A percentile compares a stretch with the other conserved stretches of the same genome.
Conservation (phyloP, 2,329 filamentous ascomycete species). For the Fusarium tuaranense region DNA sequence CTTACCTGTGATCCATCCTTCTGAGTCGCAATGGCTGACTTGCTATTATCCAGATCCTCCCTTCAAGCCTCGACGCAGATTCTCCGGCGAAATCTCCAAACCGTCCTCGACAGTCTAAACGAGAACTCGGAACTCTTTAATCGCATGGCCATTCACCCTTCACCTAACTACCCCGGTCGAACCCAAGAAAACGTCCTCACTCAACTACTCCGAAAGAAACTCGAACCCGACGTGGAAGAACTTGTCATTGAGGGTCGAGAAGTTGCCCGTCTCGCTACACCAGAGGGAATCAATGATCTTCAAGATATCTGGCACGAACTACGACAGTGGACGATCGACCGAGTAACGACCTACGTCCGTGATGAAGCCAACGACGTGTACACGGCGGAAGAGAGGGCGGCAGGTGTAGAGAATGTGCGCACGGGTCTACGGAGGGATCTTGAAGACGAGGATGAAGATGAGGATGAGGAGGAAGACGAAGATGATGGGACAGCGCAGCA, state of each 20-base stretch:
- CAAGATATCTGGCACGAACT: conserved; percentile 68
- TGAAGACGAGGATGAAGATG: conserved; percentile 64
- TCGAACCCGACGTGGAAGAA: conserved; percentile 81
- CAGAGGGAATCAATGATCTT: conserved; percentile 59
- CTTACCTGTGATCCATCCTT: not conserved
- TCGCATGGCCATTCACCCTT: conserved; percentile 79
- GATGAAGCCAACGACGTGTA: conserved; percentile 70
- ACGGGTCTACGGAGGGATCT: conserved; percentile 74
- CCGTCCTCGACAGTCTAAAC: conserved; percentile 73
- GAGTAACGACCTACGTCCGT: conserved; percentile 56
- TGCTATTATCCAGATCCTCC: conserved; percentile 64
- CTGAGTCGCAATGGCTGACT: conserved; percentile 16
- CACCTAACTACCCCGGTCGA: conserved; percentile 78
- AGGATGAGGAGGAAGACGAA: conserved; percentile 66
- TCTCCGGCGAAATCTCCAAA: conserved; percentile 76
- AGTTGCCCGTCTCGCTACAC: conserved; percentile 54
- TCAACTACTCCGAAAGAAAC: conserved; percentile 83
- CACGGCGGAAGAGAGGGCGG: conserved; percentile 76
- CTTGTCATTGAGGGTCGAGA: conserved; percentile 75
- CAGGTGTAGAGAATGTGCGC: conserved; percentile 75
- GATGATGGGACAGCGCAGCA: conserved; percentile 43
- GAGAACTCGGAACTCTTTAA: conserved; percentile 76
- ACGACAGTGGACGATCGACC: conserved; percentile 54
- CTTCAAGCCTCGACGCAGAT: conserved; percentile 79
- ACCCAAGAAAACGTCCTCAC: conserved; percentile 74